These are phyloP conservation scores for Emydomyces testavorans DNA, from an alignment of 2,329 filamentous ascomycete genomes.

Conservation along the genomic window DNA sequence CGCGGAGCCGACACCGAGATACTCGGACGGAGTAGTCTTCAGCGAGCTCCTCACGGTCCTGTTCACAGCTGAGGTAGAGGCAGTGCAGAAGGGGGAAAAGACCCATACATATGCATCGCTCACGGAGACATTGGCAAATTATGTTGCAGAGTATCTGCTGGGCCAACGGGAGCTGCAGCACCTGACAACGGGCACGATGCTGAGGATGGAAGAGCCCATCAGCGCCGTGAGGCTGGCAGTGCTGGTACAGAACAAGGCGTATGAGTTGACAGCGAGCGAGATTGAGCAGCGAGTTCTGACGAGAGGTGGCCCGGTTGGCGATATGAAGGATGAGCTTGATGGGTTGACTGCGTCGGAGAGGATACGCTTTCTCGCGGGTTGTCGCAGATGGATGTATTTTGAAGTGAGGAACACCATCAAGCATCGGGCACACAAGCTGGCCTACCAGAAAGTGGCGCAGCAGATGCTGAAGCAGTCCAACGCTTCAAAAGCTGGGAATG, in stretches of 20 bases:
- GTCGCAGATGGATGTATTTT: constrained; percentile 9
- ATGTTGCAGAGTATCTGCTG: constrained; percentile 5
- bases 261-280: constrained; percentile 11
- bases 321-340: constrained; percentile 2
- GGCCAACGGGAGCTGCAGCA: constrained; percentile 6
- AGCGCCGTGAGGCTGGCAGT: constrained; percentile 4
- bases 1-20: constrained; percentile 4
- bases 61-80: constrained; percentile 4
- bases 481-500: neutral
- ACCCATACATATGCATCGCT: constrained; percentile 6
- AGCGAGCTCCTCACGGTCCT: constrained; percentile 8
- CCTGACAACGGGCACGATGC: constrained; percentile 4
- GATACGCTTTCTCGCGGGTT: constrained; percentile 1
- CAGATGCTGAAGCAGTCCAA: neutral
- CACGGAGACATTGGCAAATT: constrained; percentile 4
- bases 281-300: constrained; percentile 9
- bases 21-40: constrained; percentile 9
- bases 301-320: constrained; percentile 7
- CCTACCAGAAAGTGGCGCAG: constrained; percentile 1
- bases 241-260: constrained; percentile 8
- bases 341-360: neutral
- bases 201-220: constrained; percentile 1
- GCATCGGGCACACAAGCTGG: constrained; percentile 10
- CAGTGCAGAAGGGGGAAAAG: neutral
- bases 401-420: constrained; percentile 9